Base-by-base conservation (phyloP, 106 monocot species). In the Dioscorea alata region DNA sequence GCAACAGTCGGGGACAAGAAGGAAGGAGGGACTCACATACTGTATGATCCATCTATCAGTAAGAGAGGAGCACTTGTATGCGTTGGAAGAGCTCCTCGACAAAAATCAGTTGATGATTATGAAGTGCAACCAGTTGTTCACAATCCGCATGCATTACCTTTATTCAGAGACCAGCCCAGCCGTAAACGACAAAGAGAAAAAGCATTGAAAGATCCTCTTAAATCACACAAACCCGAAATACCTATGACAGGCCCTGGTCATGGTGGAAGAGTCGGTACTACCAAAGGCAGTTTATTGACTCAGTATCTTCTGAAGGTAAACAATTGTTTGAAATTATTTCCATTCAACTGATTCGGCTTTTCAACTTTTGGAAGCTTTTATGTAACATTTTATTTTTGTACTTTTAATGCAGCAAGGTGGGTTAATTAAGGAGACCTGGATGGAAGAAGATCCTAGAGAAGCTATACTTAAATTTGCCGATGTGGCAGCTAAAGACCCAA, bases 381-480 rank as follows among this genome's bases (percentile, higher is more conserved):
- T 14, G 4, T 2, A 50, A 21, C 8, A 33, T 23, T 32, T 31
- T 28, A 1, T 28, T 28, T 28, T 28, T 28, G 1, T 28, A 1
- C 2, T 28, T 63, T 54, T 65, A 22, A 69, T 84, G 76, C 86
- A 95, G 95, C 86, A 96, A 86, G 95, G 95, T 68, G 95, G 95
- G 25, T 49, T 96, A 50, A 83, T 96, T 33, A 96, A 96, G 78
- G 95, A 96, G 73, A 96, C 91, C 2, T 91, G 95, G 91, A 96
- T 96, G 91, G 95, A 96, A 2, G 95, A 96, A 71, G 95, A 96
- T 76, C 95, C 95, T 51, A 86, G 97, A 69, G 97, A 99, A 57
- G 97, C 97, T 34, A 99, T 99, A 61, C 85, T 99, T 31, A 93
- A 90, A 67, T 90, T 87, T 76, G 92, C 97, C 33, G 97, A 99